A percentile compares a stretch with the other conserved stretches of the same genome.
phyloP scores from a whole-genome alignment of 2,329 filamentous ascomycete genomes.

The Dissoconium aciculare region DNA sequence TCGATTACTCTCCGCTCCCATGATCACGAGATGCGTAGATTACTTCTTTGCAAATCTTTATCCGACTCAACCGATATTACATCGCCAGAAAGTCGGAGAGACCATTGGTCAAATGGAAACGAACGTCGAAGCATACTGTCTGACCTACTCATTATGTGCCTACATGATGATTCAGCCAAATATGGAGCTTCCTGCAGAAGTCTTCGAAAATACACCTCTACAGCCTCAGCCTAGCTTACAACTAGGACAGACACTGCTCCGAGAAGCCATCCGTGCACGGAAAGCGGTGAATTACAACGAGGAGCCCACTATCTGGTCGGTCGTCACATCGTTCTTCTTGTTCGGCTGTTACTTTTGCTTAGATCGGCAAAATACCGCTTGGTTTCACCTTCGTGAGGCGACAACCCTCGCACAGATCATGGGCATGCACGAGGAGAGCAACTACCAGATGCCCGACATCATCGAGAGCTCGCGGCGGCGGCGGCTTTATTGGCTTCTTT shows the following conservation, averaged over 20 bases:
- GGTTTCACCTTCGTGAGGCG: constrained; percentile 47
- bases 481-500: constrained; percentile 47
- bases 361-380: constrained; percentile 46
- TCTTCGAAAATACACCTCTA: constrained; percentile 36
- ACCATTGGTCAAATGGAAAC: constrained; percentile 37
- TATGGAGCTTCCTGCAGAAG: constrained; percentile 27
- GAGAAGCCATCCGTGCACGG: constrained; percentile 43
- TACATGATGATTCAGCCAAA: constrained; percentile 38
- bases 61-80: constrained; percentile 47
- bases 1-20: constrained; percentile 34
- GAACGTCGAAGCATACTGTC: constrained; percentile 42
- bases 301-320: constrained; percentile 38
- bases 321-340: constrained; percentile 49
- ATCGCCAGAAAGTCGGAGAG: constrained; percentile 38
- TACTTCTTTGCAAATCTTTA: constrained; percentile 49
- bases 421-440: constrained; percentile 43
- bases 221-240: constrained; percentile 29
- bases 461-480: constrained; percentile 40
- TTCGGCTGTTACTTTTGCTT: constrained; percentile 47
- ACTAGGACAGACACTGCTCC: constrained; percentile 41
- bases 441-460: constrained; percentile 34
- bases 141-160: constrained; percentile 37
- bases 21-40: constrained; percentile 41
- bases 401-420: constrained; percentile 45
- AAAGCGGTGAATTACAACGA: constrained; percentile 45